Percentiles rank a stretch among this genome's conserved stretches.
Evolutionary conservation across 164 flowering plant species (phyloP).

Genomic region (Houttuynia cordata): DNA sequence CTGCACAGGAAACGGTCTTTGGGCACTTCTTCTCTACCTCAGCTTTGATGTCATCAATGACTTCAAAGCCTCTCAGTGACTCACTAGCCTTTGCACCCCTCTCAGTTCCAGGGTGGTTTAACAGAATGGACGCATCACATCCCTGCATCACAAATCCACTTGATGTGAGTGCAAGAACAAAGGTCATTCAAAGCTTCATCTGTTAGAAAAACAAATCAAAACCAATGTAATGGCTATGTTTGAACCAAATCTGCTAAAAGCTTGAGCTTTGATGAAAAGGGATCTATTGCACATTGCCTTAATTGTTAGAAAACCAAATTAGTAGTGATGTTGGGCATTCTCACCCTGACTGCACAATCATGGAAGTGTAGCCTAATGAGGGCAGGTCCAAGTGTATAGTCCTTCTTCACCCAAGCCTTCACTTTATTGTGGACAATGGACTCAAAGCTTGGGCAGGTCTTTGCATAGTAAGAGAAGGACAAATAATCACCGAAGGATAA

Average conservation of each 20-base stretch:
- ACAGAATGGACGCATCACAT: slow-evolving; percentile 70
- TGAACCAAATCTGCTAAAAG: not conserved
- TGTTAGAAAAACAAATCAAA: not conserved
- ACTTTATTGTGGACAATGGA: slow-evolving; percentile 37
- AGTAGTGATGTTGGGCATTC: not conserved
- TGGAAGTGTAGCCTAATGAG: slow-evolving; percentile 70
- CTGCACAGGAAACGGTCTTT: slow-evolving; percentile 69
- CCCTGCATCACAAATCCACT: slow-evolving; percentile 29
- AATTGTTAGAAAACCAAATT: not conserved
- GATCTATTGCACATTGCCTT: too few species aligned
- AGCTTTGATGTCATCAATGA: slow-evolving; percentile 58
- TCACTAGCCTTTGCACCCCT: slow-evolving; percentile 37
- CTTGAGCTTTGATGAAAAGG: too few species aligned
- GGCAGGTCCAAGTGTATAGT: slow-evolving; percentile 42
- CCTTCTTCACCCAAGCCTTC: slow-evolving; percentile 27
- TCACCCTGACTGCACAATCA: slow-evolving; percentile 58
- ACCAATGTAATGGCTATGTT: too few species aligned
- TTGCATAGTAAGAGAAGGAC: slow-evolving; percentile 19
- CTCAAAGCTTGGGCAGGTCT: slow-evolving; percentile 44
- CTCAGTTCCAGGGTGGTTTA: slow-evolving; percentile 49
- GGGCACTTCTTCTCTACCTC: slow-evolving; percentile 61
- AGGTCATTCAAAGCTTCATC: not conserved
- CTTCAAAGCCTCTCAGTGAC: slow-evolving; percentile 53
- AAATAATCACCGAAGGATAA: not conserved
- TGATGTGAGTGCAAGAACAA: not conserved